Evolutionary conservation across 2,329 filamentous ascomycete genomes (phyloP).

Genomic region (Calonectria honghensis): DNA sequence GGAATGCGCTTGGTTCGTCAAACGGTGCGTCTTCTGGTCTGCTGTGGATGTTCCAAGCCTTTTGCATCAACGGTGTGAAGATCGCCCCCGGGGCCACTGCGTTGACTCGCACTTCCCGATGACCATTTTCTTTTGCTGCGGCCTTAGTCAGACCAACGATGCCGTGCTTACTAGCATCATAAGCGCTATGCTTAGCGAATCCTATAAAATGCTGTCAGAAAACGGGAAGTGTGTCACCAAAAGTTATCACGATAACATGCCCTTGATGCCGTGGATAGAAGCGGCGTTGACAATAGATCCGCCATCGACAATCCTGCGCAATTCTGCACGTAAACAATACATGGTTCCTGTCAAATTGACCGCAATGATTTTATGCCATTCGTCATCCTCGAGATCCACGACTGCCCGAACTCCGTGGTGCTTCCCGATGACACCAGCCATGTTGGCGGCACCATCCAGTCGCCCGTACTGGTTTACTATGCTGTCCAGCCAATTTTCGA

Average conservation of each 20-base stretch:
- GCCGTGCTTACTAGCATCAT: constrained; percentile 63
- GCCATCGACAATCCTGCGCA: constrained; percentile 62
- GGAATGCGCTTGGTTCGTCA: constrained; percentile 65
- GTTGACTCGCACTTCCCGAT: constrained; percentile 67
- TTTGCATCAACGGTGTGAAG: constrained; percentile 69
- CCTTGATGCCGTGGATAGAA: constrained; percentile 68
- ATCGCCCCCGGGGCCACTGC: constrained; percentile 70
- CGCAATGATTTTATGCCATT: constrained; percentile 69
- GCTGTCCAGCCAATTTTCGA: constrained; percentile 70
- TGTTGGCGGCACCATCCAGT: constrained; percentile 73
- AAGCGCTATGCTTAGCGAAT: constrained; percentile 60
- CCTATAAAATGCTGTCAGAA: constrained; percentile 54
- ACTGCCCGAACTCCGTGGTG: constrained; percentile 64
- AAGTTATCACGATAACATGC: constrained; percentile 53
- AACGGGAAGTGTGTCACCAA: constrained; percentile 11
- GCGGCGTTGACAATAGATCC: constrained; percentile 77
- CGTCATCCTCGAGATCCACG: constrained; percentile 66
- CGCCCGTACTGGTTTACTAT: constrained; percentile 70
- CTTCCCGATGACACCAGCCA: constrained; percentile 71
- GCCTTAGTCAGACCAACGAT: constrained; percentile 61
- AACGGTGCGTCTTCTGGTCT: constrained; percentile 62
- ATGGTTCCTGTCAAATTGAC: constrained; percentile 72
- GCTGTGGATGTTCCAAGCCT: constrained; percentile 61
- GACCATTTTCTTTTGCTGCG: constrained; percentile 63
- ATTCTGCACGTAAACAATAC: constrained; percentile 69